Percentiles rank a stretch among this genome's conserved stretches.
phyloP scores from a whole-genome alignment of 1,284 basidiomycete genomes.

The Ganoderma lucidum region DNA sequence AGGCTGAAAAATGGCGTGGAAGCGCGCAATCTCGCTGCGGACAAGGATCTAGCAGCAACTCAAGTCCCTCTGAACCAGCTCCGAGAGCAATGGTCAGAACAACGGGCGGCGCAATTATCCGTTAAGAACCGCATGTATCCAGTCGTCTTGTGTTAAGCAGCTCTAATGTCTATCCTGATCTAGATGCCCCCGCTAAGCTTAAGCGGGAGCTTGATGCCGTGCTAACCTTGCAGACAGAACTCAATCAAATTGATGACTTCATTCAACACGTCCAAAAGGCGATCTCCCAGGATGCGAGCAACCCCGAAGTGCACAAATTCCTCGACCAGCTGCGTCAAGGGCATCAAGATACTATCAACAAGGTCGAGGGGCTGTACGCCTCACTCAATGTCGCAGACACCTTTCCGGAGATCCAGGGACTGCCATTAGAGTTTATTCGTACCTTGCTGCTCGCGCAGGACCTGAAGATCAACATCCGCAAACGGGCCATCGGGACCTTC shows the following conservation, averaged over 20 bases:
- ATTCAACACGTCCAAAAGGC: constrained; percentile 29
- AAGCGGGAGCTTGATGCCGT: constrained; percentile 49
- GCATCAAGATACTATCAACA: constrained; percentile 2
- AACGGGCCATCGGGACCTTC: constrained; percentile 45
- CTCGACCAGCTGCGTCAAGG: constrained; percentile 18
- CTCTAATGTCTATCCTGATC: neutral
- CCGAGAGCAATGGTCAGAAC: constrained; percentile 42
- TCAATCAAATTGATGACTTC: constrained; percentile 39
- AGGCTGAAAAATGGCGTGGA: constrained; percentile 13
- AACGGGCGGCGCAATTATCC: constrained; percentile 42
- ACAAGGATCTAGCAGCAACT: constrained; percentile 16
- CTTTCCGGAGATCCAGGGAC: constrained; percentile 42
- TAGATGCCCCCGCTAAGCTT: constrained; percentile 44
- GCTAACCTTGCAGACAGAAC: constrained; percentile 44
- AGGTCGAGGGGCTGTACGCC: constrained; percentile 42
- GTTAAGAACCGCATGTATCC: constrained; percentile 39
- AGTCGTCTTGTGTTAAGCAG: neutral
- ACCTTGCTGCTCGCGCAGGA: constrained; percentile 44
- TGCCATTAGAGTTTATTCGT: constrained; percentile 40
- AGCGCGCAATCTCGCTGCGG: neutral
- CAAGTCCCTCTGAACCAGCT: constrained; percentile 30
- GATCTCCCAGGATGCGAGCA: constrained; percentile 29
- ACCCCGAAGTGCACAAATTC: constrained; percentile 11
- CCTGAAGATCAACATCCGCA: constrained; percentile 49
- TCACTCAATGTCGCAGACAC: constrained; percentile 45